These are phyloP conservation scores for Moesziomyces globuligerus DNA, from an alignment of 1,284 basidiomycete genomes.

Conservation along the genomic window DNA sequence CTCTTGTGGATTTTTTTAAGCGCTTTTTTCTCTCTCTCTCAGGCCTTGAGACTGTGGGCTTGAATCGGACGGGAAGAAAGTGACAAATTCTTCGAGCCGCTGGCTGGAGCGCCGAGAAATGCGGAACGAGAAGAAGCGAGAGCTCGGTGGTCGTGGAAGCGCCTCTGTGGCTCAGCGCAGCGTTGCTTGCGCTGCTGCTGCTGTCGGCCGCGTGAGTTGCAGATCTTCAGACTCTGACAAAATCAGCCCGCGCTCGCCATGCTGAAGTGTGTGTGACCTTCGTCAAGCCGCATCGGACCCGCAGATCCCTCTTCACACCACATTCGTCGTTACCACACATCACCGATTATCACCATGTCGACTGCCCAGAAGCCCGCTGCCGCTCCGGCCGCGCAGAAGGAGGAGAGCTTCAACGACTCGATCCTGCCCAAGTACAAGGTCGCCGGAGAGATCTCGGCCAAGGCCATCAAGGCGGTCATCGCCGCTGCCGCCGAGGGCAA, in stretches of 20 bases:
- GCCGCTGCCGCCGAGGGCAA: slow-evolving; percentile 74
- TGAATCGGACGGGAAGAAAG: slow-evolving; percentile 27
- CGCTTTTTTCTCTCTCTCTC: too few relatives aligned
- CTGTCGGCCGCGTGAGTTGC: slow-evolving; percentile 22
- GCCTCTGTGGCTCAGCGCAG: too few relatives aligned
- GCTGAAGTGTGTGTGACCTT: too few relatives aligned
- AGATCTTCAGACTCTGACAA: not conserved
- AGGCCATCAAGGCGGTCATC: slow-evolving; percentile 79
- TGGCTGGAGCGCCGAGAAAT: too few relatives aligned
- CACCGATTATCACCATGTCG: slow-evolving; percentile 20
- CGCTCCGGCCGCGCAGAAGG: slow-evolving; percentile 25
- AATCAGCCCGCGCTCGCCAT: too few relatives aligned
- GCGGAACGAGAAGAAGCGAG: too few relatives aligned
- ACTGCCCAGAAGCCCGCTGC: slow-evolving; percentile 18
- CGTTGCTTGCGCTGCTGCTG: slow-evolving; percentile 2
- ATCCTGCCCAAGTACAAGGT: slow-evolving; percentile 73
- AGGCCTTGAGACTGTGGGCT: not conserved
- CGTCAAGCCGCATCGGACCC: not conserved
- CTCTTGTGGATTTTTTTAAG: not conserved
- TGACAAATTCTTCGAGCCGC: slow-evolving; percentile 15
- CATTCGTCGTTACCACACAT: not conserved
- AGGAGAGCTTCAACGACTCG: slow-evolving; percentile 60
- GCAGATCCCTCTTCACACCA: not conserved
- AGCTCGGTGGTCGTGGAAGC: too few relatives aligned
- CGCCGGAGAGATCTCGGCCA: slow-evolving; percentile 87